Base-by-base conservation (phyloP, 352 stramenopile species). In the Elongisporangium prolatum region DNA sequence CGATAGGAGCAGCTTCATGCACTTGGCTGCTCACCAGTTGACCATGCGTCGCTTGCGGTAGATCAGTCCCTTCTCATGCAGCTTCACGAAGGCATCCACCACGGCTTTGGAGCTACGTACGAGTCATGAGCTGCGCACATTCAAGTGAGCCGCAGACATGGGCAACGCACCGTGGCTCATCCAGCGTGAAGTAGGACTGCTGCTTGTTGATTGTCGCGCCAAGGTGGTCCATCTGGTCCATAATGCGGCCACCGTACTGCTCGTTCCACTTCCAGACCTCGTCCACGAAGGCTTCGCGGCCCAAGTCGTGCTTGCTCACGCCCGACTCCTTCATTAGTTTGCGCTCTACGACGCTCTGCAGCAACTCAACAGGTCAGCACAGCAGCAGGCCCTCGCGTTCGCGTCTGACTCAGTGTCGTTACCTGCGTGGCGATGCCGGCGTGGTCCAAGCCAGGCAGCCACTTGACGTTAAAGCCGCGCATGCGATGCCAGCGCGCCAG, bases 201-300 rank as follows among this genome's bases (percentile, higher is more conserved):
- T 90, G 86, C 86, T 98, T 99, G 83, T 99, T 97, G 4, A 99
- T 92, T 38, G 89, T 95, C 2, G 84, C 91, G 17, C 97, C 98
- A 0, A 99, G 74, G 56, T 79, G 78, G 59, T 94, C 77, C 24
- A 99, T 79, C 71, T 99, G 98, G 50, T 84, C 86, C 50, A 97
- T 97, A 69, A 99, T 99, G 28, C 80, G 82, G 17, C 86, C 90
- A 38, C 97, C 97, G 67, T 99, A 99, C 62, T 98, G 87, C 34
- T 97, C 86, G 74, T 99, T 99, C 97, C 97, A 99, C 59, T 97
- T 81, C 97, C 97, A 99, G 17, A 98, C 88, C 59, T 93, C 89
- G 54, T 98, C 74, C 16, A 99, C 76, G 67, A 99, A 99, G 55
- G 91, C 88, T 44, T 99, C 95, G 47, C 98, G 87, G 5, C 97